Evolutionary conservation across 352 stramenopile genomes (phyloP), one percentile per base, ranked within the genome.

Genomic region (Phytopythium cucurbitacearum): DNA sequence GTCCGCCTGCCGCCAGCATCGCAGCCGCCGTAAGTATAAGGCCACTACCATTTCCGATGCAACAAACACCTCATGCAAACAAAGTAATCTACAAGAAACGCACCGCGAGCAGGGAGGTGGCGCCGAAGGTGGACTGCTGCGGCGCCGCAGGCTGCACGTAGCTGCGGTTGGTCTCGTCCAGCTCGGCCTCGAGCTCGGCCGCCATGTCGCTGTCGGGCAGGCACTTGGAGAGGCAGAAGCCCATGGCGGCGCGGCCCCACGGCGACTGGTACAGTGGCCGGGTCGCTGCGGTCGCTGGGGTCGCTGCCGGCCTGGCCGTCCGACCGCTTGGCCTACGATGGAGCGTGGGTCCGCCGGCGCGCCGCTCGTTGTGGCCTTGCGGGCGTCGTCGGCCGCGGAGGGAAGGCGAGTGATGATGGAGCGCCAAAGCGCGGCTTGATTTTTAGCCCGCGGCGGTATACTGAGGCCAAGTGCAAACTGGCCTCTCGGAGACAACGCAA

Each of bases 201-300:
- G 76, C 80, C 72, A 95, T 95, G 66, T 92, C 82, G 51, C 74
- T 85, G 54, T 91, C 81, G 32, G 77, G 78, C 55, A 93, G 69
- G 69, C 83, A 95, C 53, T 80, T 86, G 59, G 85, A 91, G 51
- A 95, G 71, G 72, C 85, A 95, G 60, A 83, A 85, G 16, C 85
- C 85, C 82, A 95, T 95, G 39, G 21, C 80, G 59, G 38, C 38
- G 40, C 40, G 5, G 21, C 21, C 21, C 21, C 21, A 28, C 21
- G n/a, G 40, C n/a, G 40, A 16, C 40, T 15, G 40, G 12, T n/a
- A 15, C 21, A 15, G 6, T 34, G 9, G 0, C 15, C 7, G 9
- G 49, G 12, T 11, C 16, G 38, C 45, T 56, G 39, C 11, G 35
- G 36, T 3, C 36, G 46, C n/a, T 48, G 39, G 12, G 16, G 33